Conservation (phyloP, 2,329 filamentous ascomycete species). For the Knufia fluminis region DNA sequence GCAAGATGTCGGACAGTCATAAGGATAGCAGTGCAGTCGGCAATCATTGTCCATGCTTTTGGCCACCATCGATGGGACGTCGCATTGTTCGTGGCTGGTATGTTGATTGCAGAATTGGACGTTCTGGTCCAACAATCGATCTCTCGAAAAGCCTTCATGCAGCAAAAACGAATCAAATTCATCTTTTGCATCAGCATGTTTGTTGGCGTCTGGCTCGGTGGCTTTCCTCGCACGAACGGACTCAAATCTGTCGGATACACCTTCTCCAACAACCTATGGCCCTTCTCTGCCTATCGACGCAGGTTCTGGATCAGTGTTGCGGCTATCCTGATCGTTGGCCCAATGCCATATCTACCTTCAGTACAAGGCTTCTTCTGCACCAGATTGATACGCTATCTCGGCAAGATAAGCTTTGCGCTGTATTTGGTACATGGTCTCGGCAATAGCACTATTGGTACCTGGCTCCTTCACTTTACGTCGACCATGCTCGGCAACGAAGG, state of each 20-base stretch:
- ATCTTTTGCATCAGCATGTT: not conserved
- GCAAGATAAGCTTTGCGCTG: constrained; percentile 27
- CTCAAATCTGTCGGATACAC: not conserved
- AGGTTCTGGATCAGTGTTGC: constrained; percentile 9
- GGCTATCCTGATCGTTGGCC: constrained; percentile 2
- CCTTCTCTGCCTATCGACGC: not conserved
- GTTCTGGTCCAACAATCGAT: constrained; percentile 22
- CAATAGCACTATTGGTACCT: constrained; percentile 7
- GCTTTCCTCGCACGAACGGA: not conserved
- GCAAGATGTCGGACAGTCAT: constrained; percentile 5
- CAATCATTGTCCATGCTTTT: constrained; percentile 7
- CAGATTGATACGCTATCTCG: constrained; percentile 23
- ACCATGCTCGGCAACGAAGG: not conserved
- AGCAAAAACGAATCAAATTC: not conserved
- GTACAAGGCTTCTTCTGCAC: constrained; percentile 21
- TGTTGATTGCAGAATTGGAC: constrained; percentile 35
- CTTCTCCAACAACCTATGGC: constrained; percentile 2
- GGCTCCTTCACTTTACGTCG: not conserved
- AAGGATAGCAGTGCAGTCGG: constrained; percentile 2
- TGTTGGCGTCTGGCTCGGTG: not conserved
- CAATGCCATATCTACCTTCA: constrained; percentile 8
- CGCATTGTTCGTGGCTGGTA: constrained; percentile 32
- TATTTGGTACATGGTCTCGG: constrained; percentile 24
- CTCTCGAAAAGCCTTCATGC: not conserved
- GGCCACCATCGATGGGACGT: constrained; percentile 28